Evolutionary conservation across 1,284 basidiomycete species (phyloP).

Genomic region (Macrocystidia cucumis): DNA sequence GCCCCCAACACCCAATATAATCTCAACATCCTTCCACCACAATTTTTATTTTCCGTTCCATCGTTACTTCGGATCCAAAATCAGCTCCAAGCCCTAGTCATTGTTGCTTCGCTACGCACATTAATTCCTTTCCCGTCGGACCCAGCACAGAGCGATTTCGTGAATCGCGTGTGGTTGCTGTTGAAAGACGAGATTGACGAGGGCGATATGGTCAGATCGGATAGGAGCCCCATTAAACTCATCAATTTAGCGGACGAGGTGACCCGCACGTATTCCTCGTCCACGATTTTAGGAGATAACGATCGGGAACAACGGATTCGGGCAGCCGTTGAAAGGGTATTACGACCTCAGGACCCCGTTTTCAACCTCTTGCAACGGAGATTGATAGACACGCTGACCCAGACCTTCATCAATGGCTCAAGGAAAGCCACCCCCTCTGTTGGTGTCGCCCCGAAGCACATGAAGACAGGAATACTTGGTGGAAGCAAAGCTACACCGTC

Average conservation of each 20-base stretch:
- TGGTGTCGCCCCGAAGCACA: slow-evolving; percentile 32
- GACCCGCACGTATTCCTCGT: slow-evolving; percentile 31
- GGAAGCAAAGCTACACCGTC: too few relatives aligned
- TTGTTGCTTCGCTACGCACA: slow-evolving; percentile 50
- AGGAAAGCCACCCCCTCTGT: neutral
- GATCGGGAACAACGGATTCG: slow-evolving; percentile 32
- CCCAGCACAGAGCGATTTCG: slow-evolving; percentile 30
- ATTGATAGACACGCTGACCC: slow-evolving; percentile 37
- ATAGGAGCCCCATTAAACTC: slow-evolving; percentile 39
- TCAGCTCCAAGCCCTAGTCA: slow-evolving; percentile 60
- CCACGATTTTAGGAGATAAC: neutral
- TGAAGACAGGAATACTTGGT: slow-evolving; percentile 46
- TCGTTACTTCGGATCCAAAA: slow-evolving; percentile 56
- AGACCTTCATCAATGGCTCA: slow-evolving; percentile 14
- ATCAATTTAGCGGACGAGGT: slow-evolving; percentile 67
- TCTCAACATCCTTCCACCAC: slow-evolving; percentile 43
- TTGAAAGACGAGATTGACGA: slow-evolving; percentile 49
- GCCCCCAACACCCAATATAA: slow-evolving; percentile 15
- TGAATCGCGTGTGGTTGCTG: slow-evolving; percentile 55
- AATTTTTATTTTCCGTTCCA: slow-evolving; percentile 50
- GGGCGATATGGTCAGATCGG: slow-evolving; percentile 7
- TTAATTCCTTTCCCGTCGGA: slow-evolving; percentile 36
- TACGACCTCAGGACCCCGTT: slow-evolving; percentile 55
- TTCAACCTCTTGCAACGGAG: slow-evolving; percentile 54
- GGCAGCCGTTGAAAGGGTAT: slow-evolving; percentile 49